These are phyloP conservation scores for Tricholoma terreum DNA, from an alignment of 768 basidiomycete genomes.

Conservation along the genomic window DNA sequence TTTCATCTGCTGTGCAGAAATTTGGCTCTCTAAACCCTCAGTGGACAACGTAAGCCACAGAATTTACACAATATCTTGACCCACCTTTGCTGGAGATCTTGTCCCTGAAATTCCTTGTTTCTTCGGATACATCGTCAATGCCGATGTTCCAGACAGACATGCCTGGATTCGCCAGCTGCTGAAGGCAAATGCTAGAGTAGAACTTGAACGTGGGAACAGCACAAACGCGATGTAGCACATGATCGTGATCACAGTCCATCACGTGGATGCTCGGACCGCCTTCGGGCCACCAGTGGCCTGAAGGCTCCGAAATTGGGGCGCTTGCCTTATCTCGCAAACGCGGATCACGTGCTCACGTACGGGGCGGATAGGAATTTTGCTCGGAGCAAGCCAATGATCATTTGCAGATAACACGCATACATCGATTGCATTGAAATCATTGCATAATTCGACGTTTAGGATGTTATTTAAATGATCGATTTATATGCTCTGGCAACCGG, in stretches of 20 bases:
- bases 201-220: conserved; percentile 10
- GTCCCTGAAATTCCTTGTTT: conserved; percentile 44
- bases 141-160: conserved; percentile 51
- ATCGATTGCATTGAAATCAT: too few relatives aligned
- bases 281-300: too few relatives aligned
- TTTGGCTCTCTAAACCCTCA: conserved; percentile 40
- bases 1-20: conserved; percentile 45
- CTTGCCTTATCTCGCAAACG: too few relatives aligned
- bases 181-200: background rate
- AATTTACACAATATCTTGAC: background rate
- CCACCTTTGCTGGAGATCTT: conserved; percentile 50
- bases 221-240: conserved; percentile 26
- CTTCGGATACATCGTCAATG: conserved; percentile 44
- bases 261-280: too few relatives aligned
- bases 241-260: conserved; percentile 17
- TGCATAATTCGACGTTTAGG: too few relatives aligned
- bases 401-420: too few relatives aligned
- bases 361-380: too few relatives aligned
- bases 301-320: too few relatives aligned
- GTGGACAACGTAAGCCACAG: conserved; percentile 8
- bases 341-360: too few relatives aligned
- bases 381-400: too few relatives aligned
- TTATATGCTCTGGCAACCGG: background rate
- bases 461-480: background rate
- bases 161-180: conserved; percentile 13